Conservation (phyloP, 129 eudicot species). For the Saposhnikovia divaricata region DNA sequence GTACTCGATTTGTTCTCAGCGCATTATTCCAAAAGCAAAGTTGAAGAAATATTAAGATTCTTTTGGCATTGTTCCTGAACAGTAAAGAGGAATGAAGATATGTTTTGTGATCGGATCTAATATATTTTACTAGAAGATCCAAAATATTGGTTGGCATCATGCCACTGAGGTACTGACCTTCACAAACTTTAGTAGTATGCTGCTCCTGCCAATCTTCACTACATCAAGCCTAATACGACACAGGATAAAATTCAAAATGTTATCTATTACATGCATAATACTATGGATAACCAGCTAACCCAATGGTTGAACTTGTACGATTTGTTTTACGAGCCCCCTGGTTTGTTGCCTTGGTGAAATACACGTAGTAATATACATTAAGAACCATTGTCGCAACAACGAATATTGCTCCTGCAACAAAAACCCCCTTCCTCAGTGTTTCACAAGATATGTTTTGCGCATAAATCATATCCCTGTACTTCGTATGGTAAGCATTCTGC, state of each 20-base stretch:
- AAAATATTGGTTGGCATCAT: conserved; percentile 2
- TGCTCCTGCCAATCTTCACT: conserved; percentile 7
- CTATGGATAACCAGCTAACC: conserved; percentile 77
- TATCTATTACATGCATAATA: not conserved
- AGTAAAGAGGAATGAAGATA: not conserved
- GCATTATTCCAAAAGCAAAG: not conserved
- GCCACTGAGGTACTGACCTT: not conserved
- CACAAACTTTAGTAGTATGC: not conserved
- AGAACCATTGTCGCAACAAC: conserved; percentile 77
- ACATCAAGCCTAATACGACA: conserved; percentile 21
- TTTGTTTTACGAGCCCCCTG: conserved; percentile 57
- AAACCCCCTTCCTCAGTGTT: conserved; percentile 74
- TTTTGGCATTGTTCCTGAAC: not conserved
- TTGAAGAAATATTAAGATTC: not conserved
- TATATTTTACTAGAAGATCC: not conserved
- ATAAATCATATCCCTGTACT: conserved; percentile 51
- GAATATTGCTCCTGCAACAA: conserved; percentile 94
- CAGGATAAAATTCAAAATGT: not conserved
- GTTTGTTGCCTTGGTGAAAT: conserved; percentile 80
- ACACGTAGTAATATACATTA: conserved; percentile 79
- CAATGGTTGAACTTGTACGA: conserved; percentile 53
- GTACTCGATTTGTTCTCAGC: not conserved
- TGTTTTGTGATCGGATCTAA: not conserved
- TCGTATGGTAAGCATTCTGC: conserved; percentile 89
- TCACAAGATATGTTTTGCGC: conserved; percentile 86